Base-by-base conservation (phyloP, 192 early-diverging fungal species). In the Radiomyces spectabilis region DNA sequence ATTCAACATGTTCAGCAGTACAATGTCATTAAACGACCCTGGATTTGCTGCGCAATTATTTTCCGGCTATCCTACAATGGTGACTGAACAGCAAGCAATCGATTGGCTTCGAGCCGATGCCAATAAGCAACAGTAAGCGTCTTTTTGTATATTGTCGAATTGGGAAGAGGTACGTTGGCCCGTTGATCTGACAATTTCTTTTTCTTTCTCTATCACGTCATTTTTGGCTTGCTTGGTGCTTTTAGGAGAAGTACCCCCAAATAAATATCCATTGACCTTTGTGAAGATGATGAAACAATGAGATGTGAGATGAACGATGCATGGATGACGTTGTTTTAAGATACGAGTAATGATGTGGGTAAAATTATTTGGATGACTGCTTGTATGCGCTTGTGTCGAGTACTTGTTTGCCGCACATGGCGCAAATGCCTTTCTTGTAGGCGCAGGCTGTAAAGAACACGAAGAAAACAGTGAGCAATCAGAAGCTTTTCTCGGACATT, bases 361-460 rank as follows among this genome's bases (percentile, higher is more conserved):
- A n/a, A n/a, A n/a, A 8, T 46, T 63, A 82, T 53, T 82, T 82
- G 33, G 80, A 59, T 33, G 66, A 72, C 65, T 80, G 78, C 51
- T 77, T 82, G 53, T 82, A 82, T 41, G 62, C 77, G 2, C 60
- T 62, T 2, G 69, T 74, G 41, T 82, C 80, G 5, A 82, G 48
- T 25, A 83, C 71, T 16, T 76, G 72, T 22, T 75, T 75, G 19
- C 81, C 81, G 45, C 81, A 83, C 56, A 83, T 61, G 2, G 81
- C 81, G 42, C 81, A 83, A 25, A 80, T 78, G 33, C 81, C 81
- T 41, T 74, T 70, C 33, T 83, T 83, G 39, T 83, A 83, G 8
- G 78, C 71, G 38, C 80, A 83, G 4, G 63, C 74, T 77, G 56
- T 21, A 33, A 27, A 56, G 31, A 45, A 35, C 21, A 44, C 22